A percentile compares a stretch with the other conserved stretches of the same genome.
These are phyloP conservation scores for Physcomitrium patens DNA, from an alignment of 225 moss, liverwort and hornwort genomes.

Conservation along the genomic window DNA sequence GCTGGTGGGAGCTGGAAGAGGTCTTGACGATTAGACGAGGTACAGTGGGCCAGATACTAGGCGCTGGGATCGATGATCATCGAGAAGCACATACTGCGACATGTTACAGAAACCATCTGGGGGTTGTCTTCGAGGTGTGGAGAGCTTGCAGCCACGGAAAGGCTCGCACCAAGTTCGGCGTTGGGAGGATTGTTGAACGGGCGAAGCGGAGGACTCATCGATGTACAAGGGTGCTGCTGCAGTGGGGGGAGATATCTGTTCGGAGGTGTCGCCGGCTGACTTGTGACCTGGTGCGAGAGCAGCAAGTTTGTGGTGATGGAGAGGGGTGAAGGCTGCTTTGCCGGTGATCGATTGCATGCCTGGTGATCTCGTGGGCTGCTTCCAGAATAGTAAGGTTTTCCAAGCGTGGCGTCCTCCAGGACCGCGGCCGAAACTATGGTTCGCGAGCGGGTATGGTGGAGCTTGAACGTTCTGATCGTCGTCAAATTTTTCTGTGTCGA, in stretches of 20 bases:
- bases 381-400: constrained; percentile 65
- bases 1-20: too few relatives aligned
- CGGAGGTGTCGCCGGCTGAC: background rate
- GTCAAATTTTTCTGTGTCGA: constrained; percentile 41
- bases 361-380: constrained; percentile 7
- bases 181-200: constrained; percentile 10
- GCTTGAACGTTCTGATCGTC: constrained; percentile 47
- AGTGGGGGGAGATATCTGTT: background rate
- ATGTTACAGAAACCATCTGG: constrained; percentile 35
- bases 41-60: constrained; percentile 45
- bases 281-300: constrained; percentile 8
- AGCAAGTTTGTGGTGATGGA: constrained; percentile 5
- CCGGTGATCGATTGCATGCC: background rate
- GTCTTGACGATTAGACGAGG: constrained; percentile 34
- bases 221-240: constrained; percentile 32
- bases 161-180: constrained; percentile 32
- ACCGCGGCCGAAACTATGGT: constrained; percentile 22
- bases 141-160: constrained; percentile 20
- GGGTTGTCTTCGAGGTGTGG: background rate
- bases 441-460: constrained; percentile 22
- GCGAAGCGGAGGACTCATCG: constrained; percentile 31
- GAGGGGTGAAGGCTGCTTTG: constrained; percentile 33
- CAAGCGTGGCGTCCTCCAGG: constrained; percentile 53
- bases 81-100: constrained; percentile 46
- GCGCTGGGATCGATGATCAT: background rate